phyloP scores from a whole-genome alignment of 352 stramenopile genomes.

The Phytophthora tubulina region DNA sequence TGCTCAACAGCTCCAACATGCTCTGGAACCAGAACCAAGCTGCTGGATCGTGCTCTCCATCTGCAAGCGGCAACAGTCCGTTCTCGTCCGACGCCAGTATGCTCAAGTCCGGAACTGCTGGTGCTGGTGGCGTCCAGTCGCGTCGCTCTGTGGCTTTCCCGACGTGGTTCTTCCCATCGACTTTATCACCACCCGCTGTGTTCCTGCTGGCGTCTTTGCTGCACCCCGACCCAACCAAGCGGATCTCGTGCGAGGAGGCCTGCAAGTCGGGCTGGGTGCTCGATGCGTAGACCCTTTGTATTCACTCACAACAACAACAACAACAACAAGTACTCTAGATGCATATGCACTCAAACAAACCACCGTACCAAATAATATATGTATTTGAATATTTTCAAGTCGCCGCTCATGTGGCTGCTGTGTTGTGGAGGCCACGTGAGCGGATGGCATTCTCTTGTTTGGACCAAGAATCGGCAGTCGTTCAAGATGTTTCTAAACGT shows the following conservation, averaged over 20 bases:
- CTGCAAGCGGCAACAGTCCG: slow-evolving; percentile 33
- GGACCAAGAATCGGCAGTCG: neutral
- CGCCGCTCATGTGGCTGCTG: slow-evolving; percentile 17
- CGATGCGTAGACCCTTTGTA: slow-evolving; percentile 48
- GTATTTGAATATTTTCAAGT: slow-evolving; percentile 43
- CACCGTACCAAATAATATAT: slow-evolving; percentile 51
- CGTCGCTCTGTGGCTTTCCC: slow-evolving; percentile 73
- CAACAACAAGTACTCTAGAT: slow-evolving; percentile 54
- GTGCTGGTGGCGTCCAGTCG: slow-evolving; percentile 26
- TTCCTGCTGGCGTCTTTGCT: slow-evolving; percentile 83
- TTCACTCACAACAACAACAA: slow-evolving; percentile 22
- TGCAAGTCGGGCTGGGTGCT: slow-evolving; percentile 79
- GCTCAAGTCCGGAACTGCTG: slow-evolving; percentile 37
- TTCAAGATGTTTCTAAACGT: too few species aligned
- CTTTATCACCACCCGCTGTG: slow-evolving; percentile 68
- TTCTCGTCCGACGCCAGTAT: slow-evolving; percentile 32
- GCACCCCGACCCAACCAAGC: slow-evolving; percentile 85
- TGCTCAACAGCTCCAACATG: slow-evolving; percentile 50
- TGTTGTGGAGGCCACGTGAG: slow-evolving; percentile 3
- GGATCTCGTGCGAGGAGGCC: slow-evolving; percentile 85
- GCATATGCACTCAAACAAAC: slow-evolving; percentile 33
- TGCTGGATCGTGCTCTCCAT: slow-evolving; percentile 32
- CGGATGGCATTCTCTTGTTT: neutral
- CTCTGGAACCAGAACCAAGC: slow-evolving; percentile 47
- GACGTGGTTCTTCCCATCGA: slow-evolving; percentile 86